phyloP scores from a whole-genome alignment of 148 eudicot genomes.

The Polygonum aviculare region DNA sequence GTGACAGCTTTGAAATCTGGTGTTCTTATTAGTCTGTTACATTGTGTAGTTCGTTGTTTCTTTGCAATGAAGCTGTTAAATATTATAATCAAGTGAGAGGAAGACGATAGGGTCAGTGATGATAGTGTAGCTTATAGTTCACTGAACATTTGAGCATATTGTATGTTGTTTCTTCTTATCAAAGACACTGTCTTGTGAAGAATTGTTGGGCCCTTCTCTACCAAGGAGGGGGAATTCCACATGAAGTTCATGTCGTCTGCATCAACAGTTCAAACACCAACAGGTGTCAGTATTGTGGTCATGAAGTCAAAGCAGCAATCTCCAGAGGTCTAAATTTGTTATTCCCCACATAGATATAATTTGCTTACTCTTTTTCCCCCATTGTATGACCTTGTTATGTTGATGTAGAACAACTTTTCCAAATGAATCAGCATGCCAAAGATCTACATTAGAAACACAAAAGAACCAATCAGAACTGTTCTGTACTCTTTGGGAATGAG shows the following conservation, averaged over 20 bases:
- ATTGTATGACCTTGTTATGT: background rate
- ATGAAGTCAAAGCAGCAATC: conserved; percentile 5
- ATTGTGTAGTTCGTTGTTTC: background rate
- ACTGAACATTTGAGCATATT: background rate
- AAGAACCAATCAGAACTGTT: conserved; percentile 2
- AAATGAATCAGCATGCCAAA: background rate
- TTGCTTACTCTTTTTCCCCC: background rate
- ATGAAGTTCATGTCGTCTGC: conserved; percentile 8
- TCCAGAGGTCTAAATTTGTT: background rate
- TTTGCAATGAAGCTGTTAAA: background rate
- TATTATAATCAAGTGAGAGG: background rate
- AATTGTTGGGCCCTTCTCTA: background rate
- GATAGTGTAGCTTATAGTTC: background rate
- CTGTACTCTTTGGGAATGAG: background rate
- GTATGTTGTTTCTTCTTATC: background rate
- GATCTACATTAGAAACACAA: conserved; percentile 5
- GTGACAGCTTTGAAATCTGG: background rate
- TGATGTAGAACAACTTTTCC: background rate
- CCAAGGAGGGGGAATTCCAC: background rate
- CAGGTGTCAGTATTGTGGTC: background rate
- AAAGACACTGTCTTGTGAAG: background rate
- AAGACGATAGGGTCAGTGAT: background rate
- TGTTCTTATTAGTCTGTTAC: background rate
- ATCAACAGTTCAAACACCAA: background rate
- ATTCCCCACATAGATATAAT: background rate